Base-by-base conservation (phyloP, 1,139 yeast species). In the Lizanozyma gosingica region DNA sequence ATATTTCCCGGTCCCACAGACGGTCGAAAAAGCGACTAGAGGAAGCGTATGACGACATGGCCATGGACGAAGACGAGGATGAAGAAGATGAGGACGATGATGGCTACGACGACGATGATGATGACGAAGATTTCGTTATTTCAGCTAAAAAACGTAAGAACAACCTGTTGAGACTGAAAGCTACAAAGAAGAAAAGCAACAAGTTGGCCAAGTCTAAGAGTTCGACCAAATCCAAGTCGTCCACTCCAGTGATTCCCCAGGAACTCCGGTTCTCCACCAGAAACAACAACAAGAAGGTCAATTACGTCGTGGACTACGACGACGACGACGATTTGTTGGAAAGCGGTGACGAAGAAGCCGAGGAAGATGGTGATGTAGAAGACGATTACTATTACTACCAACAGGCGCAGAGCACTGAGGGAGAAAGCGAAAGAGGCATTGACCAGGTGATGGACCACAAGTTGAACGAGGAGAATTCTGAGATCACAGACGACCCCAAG, bases 241-340 rank as follows among this genome's bases (percentile, higher is more conserved):
- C 36, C 43, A 43, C 48, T 17, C 15, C 39, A 16, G 22, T 35
- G 3, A 35, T 40, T 17, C 59, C 65, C 6, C 61, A 68, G 17
- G 83, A 77, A 51, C 55, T 83, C 41, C 69, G 97, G 46, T 86
- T 88, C 52, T 83, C 94, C 9, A 72, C 90, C 2, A 72, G 97
- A 55, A 84, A 84, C 48, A 65, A 54, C 50, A 76, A 67, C 50
- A 78, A 71, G 49, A 73, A 73, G 34, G 80, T 90, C 39, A 87
- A 90, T 57, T 87, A 88, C 57, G 79, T 76, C 35, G 78, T 85
- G 35, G 95, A 86, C 46, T 71, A 73, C 35, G 83, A 79, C 8
- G 83, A 83, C 50, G 84, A 80, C 43, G 80, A 71, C 15, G 78
- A 72, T 50, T 71, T 81, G 40, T 57, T 80, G 34, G 78, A 67